Percentiles rank a stretch among this genome's conserved stretches.
Evolutionary conservation across 768 basidiomycete species (phyloP).

Genomic region (Leccinum arenicola): DNA sequence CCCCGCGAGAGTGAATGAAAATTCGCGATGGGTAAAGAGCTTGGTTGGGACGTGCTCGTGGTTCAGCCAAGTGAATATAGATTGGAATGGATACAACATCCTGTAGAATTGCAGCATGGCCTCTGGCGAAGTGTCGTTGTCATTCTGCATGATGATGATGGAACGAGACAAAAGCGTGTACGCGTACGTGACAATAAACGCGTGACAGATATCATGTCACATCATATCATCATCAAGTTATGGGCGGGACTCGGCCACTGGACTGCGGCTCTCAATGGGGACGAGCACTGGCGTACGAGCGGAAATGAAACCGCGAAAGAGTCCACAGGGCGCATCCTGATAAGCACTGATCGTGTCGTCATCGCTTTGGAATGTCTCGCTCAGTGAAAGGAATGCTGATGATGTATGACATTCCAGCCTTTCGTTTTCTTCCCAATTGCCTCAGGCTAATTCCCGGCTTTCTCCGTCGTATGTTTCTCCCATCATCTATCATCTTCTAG

Average conservation of each 20-base stretch:
- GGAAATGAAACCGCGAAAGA: neutral
- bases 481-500: neutral
- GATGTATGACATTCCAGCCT: neutral
- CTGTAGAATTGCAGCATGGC: slow-evolving; percentile 81
- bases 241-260: too few species aligned
- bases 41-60: slow-evolving; percentile 78
- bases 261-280: too few species aligned
- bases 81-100: slow-evolving; percentile 91
- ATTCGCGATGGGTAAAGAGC: slow-evolving; percentile 91
- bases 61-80: slow-evolving; percentile 92
- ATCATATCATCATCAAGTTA: slow-evolving; percentile 1
- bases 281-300: neutral
- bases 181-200: slow-evolving; percentile 16
- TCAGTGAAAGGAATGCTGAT: slow-evolving; percentile 2
- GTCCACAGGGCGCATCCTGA: neutral
- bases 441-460: slow-evolving; percentile 5
- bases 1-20: slow-evolving; percentile 87
- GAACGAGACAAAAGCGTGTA: neutral
- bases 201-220: slow-evolving; percentile 19
- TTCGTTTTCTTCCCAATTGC: neutral
- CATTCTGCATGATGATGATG: slow-evolving; percentile 12
- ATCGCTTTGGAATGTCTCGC: neutral
- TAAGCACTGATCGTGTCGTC: slow-evolving; percentile 1
- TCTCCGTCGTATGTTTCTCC: slow-evolving; percentile 3
- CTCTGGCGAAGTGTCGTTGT: slow-evolving; percentile 45